Base-by-base conservation (phyloP, 192 early-diverging fungal species). In the Dissophora globulifera region DNA sequence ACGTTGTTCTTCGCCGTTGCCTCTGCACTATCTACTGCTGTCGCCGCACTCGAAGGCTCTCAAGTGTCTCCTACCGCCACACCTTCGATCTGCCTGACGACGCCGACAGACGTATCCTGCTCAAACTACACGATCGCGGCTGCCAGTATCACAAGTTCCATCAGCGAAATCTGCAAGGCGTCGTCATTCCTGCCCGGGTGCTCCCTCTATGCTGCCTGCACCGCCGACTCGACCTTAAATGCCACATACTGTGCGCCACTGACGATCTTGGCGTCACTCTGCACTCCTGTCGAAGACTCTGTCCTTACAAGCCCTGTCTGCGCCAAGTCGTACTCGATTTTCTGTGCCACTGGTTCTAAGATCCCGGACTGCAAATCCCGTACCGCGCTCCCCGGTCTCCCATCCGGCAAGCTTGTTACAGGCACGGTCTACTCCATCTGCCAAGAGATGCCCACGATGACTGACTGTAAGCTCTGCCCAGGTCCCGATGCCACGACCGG, bases 391-490 rank as follows among this genome's bases (percentile, higher is more conserved):
- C 64, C 72, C 20, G 63, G 64, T 17, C 51, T 76, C 20, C 72
- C 72, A 35, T 76, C 72, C 1, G 72, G 72, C 41, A 76, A 76
- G 72, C 12, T 35, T 17, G 58, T 67, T 38, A 67, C 72, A 8
- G 72, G 72, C 12, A 15, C 64, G 9, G 31, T 76, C 51, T 76
- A 76, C 52, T 76, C 72, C 9, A 30, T 76, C 64, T 76, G 72
- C 49, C 72, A 76, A 58, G 58, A 60, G 42, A 76, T 76, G 72
- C 45, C 63, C 35, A 26, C 16, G 2, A 76, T 76, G 72, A 45
- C 50, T 15, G 72, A 62, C 42, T 76, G 72, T 58, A 76, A 67
- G 72, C 66, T 62, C 43, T 76, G 72, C 64, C 72, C 72, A 17
- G 64, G n/a, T 9, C 72, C 72, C 25, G 64, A 67, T n/a, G 72